These are phyloP conservation scores for Fusarium anthophilum DNA, from an alignment of 2,329 filamentous ascomycete species.

Conservation along the genomic window DNA sequence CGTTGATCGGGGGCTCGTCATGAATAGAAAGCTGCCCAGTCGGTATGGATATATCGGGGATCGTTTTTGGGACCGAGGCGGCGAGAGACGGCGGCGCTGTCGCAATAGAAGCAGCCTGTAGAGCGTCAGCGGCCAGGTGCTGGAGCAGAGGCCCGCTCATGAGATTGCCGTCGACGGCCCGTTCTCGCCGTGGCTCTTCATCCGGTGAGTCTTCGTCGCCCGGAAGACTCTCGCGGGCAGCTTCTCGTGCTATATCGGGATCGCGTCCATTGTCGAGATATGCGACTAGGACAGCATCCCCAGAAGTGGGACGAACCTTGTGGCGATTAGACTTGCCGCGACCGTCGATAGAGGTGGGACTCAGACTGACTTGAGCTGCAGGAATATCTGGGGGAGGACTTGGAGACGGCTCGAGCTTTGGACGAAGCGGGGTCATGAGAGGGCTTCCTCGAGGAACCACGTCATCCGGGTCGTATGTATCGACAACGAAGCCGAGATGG, in stretches of 20 bases:
- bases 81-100: slow-evolving; percentile 13
- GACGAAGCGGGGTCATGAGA: slow-evolving; percentile 48
- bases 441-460: slow-evolving; percentile 54
- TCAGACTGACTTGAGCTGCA: slow-evolving; percentile 48
- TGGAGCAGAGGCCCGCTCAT: slow-evolving; percentile 42
- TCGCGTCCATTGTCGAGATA: slow-evolving; percentile 70
- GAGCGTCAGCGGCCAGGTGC: slow-evolving; percentile 47
- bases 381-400: slow-evolving; percentile 51
- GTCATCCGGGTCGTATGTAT: slow-evolving; percentile 58
- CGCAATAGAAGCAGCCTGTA: slow-evolving; percentile 40
- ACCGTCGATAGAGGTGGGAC: slow-evolving; percentile 46
- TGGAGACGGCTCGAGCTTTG: slow-evolving; percentile 45
- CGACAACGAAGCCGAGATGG: slow-evolving; percentile 42
- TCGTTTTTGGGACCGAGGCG: slow-evolving; percentile 29
- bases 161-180: slow-evolving; percentile 13
- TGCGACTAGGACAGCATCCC: slow-evolving; percentile 73
- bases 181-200: slow-evolving; percentile 31
- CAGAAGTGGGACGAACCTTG: slow-evolving; percentile 66
- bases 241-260: slow-evolving; percentile 70
- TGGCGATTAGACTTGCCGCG: slow-evolving; percentile 61
- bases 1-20: slow-evolving; percentile 42
- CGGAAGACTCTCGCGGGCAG: slow-evolving; percentile 63
- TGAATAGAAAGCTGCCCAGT: slow-evolving; percentile 48
- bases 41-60: slow-evolving; percentile 44
- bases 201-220: slow-evolving; percentile 48